Evolutionary conservation across 495 filamentous ascomycete species (phyloP).

Genomic region (Aspergillus saccharolyticus): DNA sequence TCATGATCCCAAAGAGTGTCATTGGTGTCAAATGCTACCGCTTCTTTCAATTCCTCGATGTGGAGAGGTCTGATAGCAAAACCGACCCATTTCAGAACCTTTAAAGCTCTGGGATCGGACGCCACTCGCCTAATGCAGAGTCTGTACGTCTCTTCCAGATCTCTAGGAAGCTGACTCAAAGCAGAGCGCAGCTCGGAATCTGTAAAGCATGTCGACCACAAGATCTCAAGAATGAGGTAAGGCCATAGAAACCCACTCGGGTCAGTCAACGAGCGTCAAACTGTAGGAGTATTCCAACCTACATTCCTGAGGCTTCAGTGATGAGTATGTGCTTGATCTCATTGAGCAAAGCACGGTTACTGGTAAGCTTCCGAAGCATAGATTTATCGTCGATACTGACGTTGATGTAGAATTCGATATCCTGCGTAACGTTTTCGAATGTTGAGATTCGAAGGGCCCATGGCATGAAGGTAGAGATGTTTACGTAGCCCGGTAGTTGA

Average conservation of each 20-base stretch:
- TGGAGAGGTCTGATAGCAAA: slow-evolving; percentile 26
- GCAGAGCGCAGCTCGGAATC: slow-evolving; percentile 20
- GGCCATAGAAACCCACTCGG: slow-evolving; percentile 27
- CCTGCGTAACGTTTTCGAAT: slow-evolving; percentile 16
- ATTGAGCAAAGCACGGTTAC: slow-evolving; percentile 14
- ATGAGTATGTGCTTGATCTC: slow-evolving; percentile 12
- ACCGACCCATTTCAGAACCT: slow-evolving; percentile 26
- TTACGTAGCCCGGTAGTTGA: slow-evolving; percentile 18
- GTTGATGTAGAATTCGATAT: slow-evolving; percentile 22
- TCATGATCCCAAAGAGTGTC: slow-evolving; percentile 22
- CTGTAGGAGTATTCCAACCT: not conserved
- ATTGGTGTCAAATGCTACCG: slow-evolving; percentile 21
- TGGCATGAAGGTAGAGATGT: slow-evolving; percentile 15
- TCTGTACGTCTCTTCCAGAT: slow-evolving; percentile 23
- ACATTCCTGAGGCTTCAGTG: slow-evolving; percentile 19
- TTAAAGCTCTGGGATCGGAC: slow-evolving; percentile 9
- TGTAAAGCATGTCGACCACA: slow-evolving; percentile 25
- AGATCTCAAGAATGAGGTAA: slow-evolving; percentile 25
- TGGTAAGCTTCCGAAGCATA: slow-evolving; percentile 17
- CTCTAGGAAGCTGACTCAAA: slow-evolving; percentile 21
- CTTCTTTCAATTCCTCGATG: slow-evolving; percentile 33
- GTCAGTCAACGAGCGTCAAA: not conserved
- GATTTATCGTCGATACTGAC: slow-evolving; percentile 19
- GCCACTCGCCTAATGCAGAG: slow-evolving; percentile 20
- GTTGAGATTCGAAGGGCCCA: slow-evolving; percentile 20